Percentiles rank a stretch among this genome's conserved stretches.
These are phyloP conservation scores for Vigna trinervia DNA, from an alignment of 306 rosid genomes.

Conservation along the genomic window DNA sequence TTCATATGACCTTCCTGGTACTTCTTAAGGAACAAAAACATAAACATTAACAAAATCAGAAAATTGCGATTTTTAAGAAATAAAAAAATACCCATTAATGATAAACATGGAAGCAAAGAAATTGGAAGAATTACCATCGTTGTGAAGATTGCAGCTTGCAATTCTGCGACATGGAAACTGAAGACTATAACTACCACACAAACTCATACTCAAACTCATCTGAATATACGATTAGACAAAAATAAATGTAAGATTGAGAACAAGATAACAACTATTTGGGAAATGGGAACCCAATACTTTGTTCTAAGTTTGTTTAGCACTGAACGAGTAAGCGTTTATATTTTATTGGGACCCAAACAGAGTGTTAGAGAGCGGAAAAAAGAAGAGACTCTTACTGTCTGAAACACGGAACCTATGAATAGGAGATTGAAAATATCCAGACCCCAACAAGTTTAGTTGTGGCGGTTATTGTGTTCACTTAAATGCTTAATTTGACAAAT, in stretches of 20 bases:
- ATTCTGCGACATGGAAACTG: conserved; percentile 40
- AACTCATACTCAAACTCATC: conserved; percentile 52
- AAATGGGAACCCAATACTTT: background rate
- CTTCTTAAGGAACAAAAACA: background rate
- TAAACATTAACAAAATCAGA: conserved; percentile 4
- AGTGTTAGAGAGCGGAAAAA: background rate
- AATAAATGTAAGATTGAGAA: background rate
- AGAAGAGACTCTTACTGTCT: conserved; percentile 14
- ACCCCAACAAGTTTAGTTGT: conserved; percentile 2
- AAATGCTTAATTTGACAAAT: background rate
- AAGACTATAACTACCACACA: conserved; percentile 35
- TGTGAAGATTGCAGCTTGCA: conserved; percentile 33
- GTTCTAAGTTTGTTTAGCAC: background rate
- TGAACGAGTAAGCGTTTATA: background rate
- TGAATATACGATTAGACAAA: conserved; percentile 7
- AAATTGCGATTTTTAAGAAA: background rate
- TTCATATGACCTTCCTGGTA: background rate
- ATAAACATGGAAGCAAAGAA: conserved; percentile 12
- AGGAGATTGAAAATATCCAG: background rate
- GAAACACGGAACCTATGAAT: background rate
- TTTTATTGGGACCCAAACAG: background rate
- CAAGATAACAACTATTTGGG: background rate
- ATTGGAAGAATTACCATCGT: conserved; percentile 29
- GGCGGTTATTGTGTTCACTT: background rate
- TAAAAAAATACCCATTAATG: background rate